Conservation (phyloP, 257 asterid species). For the Gentiana dahurica region DNA sequence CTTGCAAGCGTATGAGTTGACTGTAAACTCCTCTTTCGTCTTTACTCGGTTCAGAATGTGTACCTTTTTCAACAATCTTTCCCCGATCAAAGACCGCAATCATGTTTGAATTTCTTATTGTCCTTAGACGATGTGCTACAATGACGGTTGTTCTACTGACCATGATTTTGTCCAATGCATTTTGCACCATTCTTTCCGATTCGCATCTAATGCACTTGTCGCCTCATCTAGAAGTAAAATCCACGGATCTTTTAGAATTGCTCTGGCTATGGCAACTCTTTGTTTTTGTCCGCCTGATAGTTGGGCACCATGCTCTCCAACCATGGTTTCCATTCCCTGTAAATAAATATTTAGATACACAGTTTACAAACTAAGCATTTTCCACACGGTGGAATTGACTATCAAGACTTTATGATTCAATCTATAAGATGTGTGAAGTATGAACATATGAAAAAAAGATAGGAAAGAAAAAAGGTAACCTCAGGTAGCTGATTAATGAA, state of each 20-base stretch:
- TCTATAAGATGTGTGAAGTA: too few relatives aligned
- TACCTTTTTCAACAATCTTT: constrained; percentile 14
- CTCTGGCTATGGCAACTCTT: constrained; percentile 10
- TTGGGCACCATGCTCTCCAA: constrained; percentile 77
- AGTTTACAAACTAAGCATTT: neutral
- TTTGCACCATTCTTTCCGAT: constrained; percentile 9
- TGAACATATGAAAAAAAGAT: neutral
- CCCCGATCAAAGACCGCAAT: too few relatives aligned
- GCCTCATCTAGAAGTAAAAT: constrained; percentile 4
- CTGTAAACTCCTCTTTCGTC: constrained; percentile 49
- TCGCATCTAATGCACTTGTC: constrained; percentile 4
- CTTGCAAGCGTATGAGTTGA: constrained; percentile 51
- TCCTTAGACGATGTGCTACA: constrained; percentile 8
- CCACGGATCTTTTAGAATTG: constrained; percentile 6
- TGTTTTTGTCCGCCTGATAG: constrained; percentile 62
- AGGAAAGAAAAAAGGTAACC: constrained; percentile 18
- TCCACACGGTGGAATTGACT: too few relatives aligned
- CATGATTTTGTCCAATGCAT: constrained; percentile 8
- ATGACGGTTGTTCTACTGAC: constrained; percentile 5
- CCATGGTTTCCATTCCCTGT: constrained; percentile 62
- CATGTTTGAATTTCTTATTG: too few relatives aligned
- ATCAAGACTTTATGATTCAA: too few relatives aligned
- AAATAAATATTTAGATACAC: constrained; percentile 2
- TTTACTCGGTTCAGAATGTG: constrained; percentile 32
- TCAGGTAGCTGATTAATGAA: constrained; percentile 9